Evolutionary conservation across 139 green algal genomes (phyloP), one percentile per base, ranked within the genome.

Genomic region (Nannochloris sp.): DNA sequence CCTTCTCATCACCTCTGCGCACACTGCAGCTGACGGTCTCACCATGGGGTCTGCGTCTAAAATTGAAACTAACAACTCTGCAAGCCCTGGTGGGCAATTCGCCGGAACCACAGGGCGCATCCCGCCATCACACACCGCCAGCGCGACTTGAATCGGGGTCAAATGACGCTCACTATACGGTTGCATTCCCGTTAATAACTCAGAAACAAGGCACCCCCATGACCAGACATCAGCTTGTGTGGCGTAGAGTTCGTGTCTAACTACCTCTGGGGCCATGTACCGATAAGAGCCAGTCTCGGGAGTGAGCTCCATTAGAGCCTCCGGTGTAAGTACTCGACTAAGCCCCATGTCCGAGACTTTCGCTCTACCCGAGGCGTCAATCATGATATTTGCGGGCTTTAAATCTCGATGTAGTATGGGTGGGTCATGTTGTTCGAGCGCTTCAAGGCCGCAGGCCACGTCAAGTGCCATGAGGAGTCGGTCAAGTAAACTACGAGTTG

Each of bases 201-300:
- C 89, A 3, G 72, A 74, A 19, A 88, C 70, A 70, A 93, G 33
- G 48, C 92, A 86, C 32, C 86, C 89, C 78, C 82, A 95, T 55
- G 68, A 85, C 84, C 82, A 96, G 3, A 92, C 83, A 58, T 96
- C 89, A 4, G 80, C 77, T 32, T 80, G 81, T n/a, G 45, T 69
- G 35, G 67, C 60, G 66, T 90, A 90, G 5, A 78, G 14, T 45
- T 87, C 75, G 38, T 80, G 74, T 8, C 76, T 45, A 44, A 95
- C 81, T 53, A 92, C 83, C 68, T 96, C 89, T 3, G 89, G 89
- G 3, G 77, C 75, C 89, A 96, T 96, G 77, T 94, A 95, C 48
- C 89, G 39, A 63, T 96, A 96, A 2, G 80, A 91, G 30, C 89
- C 89, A 1, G 87, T 95, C 76, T 96, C 89, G 1, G 83, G 83